Percentiles rank a stretch among this genome's conserved stretches.
Conservation (phyloP, 2,329 filamentous ascomycete genomes). For the Exophiala lecanii-corni region DNA sequence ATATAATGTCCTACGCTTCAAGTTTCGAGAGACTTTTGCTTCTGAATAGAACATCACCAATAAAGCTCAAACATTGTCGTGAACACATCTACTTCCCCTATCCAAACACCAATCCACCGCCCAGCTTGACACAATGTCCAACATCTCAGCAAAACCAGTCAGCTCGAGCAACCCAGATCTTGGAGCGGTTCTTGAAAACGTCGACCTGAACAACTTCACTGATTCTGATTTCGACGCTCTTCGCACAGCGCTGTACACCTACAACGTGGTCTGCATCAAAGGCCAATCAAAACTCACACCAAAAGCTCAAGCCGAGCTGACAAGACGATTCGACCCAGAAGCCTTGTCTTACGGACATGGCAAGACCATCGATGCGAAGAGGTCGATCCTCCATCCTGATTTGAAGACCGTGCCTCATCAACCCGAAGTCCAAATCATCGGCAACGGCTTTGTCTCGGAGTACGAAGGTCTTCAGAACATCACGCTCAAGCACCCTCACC, state of each 20-base stretch:
- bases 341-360: slow-evolving; percentile 68
- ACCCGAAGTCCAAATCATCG: slow-evolving; percentile 75
- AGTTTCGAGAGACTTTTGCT: too few species aligned
- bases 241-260: slow-evolving; percentile 60
- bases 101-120: too few species aligned
- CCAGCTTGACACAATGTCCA: slow-evolving; percentile 17
- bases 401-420: slow-evolving; percentile 76
- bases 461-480: slow-evolving; percentile 70
- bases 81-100: too few species aligned
- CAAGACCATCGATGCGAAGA: slow-evolving; percentile 65
- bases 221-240: slow-evolving; percentile 63
- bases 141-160: slow-evolving; percentile 15
- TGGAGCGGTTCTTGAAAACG: slow-evolving; percentile 55
- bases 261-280: slow-evolving; percentile 69
- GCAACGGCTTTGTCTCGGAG: slow-evolving; percentile 63
- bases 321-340: slow-evolving; percentile 66
- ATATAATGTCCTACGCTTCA: too few species aligned
- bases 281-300: slow-evolving; percentile 60
- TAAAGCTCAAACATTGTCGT: too few species aligned
- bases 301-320: slow-evolving; percentile 69
- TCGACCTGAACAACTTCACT: slow-evolving; percentile 58
- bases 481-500: slow-evolving; percentile 68
- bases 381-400: slow-evolving; percentile 67
- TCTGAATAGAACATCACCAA: too few species aligned
- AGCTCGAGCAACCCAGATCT: slow-evolving; percentile 42